Evolutionary conservation across 805 yeast genomes (phyloP).

Genomic region (Zygoascus tannicola): DNA sequence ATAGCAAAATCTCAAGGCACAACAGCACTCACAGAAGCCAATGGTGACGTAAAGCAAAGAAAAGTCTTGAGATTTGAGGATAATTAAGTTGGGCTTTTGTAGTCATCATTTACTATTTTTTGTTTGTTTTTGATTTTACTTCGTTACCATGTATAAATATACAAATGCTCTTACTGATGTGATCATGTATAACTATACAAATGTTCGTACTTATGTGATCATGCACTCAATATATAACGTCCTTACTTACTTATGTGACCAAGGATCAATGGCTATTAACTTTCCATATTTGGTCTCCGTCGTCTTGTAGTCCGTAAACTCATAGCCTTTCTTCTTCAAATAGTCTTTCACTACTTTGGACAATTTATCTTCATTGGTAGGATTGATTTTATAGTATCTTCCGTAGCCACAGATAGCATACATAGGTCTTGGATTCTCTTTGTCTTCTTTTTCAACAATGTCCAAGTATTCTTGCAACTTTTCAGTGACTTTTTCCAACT

Average conservation of each 20-base stretch:
- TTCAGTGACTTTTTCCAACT: conserved; percentile 27
- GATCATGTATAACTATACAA: too few relatives aligned
- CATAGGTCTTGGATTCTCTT: conserved; percentile 19
- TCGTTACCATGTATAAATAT: too few relatives aligned
- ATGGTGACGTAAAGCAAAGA: conserved; percentile 10
- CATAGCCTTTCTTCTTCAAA: conserved; percentile 32
- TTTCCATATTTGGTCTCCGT: conserved; percentile 29
- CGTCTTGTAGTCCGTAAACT: conserved; percentile 30
- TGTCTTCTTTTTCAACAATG: conserved; percentile 18
- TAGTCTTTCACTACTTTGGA: conserved; percentile 24
- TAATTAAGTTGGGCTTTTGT: background rate
- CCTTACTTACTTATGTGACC: conserved; percentile 23
- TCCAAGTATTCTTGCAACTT: conserved; percentile 20
- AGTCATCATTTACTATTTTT: too few relatives aligned
- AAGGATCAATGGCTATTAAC: conserved; percentile 35
- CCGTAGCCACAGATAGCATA: conserved; percentile 29
- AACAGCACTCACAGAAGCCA: conserved; percentile 3
- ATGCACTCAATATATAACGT: background rate
- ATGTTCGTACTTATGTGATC: conserved; percentile 1
- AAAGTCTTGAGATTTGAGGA: conserved; percentile 18
- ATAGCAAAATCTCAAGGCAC: background rate
- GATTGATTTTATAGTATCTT: conserved; percentile 23
- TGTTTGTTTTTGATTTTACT: too few relatives aligned
- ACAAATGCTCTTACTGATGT: too few relatives aligned
- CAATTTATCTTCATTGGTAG: conserved; percentile 22